Base-by-base conservation (phyloP, 495 filamentous ascomycete species). In the Penicillium silybi region DNA sequence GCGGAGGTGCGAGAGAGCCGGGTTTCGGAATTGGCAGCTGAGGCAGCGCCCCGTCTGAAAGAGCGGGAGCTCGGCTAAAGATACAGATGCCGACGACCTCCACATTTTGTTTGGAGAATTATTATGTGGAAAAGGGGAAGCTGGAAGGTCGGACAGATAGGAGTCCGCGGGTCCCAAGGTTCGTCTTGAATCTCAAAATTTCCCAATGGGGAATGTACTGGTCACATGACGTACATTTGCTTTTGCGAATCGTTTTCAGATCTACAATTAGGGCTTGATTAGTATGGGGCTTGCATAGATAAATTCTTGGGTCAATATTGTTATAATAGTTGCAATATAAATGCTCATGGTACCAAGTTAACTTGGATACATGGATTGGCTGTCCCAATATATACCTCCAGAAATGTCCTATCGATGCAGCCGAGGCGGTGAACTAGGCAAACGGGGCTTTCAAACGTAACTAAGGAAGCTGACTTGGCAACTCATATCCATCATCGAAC, bases 11-110 rank as follows among this genome's bases (percentile, higher is more conserved):
- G 57, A 44, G 7, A 65, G 43, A n/a, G 44, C 56, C 32, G 17
- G 59, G 49, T 59, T 62, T 61, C 66, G 73, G 49, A 69, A 64
- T 61, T 71, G 71, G 53, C 68, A 75, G 57, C 66, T 67, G 35
- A 73, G 62, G 53, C 67, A 74, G 35, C 66, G 73, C 43, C 61
- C 50, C 8, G 57, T 62, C 41, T 56, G 61, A 18, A 71, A 55
- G 20, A 72, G 52, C 10, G 58, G 50, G 4, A 61, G 43, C 23
- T 69, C 71, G 15, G 59, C 16, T 0, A 60, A 43, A 3, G 49
- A 52, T 7, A 62, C 42, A n/a, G 60, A 40, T 2, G 59, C 34
- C 8, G 60, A 48, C 11, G 54, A 51, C 50, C 62, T 73, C 70
- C 68, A 72, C 70, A 75, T 75, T 19, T 48, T 65, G 48, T 27